Conservation (phyloP, 2,329 filamentous ascomycete genomes). For the Geosmithia morbida region DNA sequence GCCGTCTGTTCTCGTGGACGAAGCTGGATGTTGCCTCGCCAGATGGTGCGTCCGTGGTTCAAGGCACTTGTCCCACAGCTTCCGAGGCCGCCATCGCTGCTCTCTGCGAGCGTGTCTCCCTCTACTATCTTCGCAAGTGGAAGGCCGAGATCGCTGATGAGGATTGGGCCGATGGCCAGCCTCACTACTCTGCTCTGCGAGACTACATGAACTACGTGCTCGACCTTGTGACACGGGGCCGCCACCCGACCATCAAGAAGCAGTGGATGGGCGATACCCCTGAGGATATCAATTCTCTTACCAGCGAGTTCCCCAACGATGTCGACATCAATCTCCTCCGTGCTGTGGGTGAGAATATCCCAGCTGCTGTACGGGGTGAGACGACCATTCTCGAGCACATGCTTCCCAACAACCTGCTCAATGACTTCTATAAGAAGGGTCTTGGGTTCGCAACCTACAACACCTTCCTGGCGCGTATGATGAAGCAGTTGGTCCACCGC, state of each 20-base stretch:
- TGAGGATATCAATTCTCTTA: background rate
- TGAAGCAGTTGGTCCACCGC: conserved; percentile 19
- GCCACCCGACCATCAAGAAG: background rate
- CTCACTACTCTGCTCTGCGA: conserved; percentile 6
- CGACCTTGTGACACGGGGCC: background rate
- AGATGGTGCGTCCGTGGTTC: conserved; percentile 3
- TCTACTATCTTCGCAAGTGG: conserved; percentile 10
- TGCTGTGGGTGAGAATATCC: conserved; percentile 13
- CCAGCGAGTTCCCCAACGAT: background rate
- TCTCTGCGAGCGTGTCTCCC: conserved; percentile 8
- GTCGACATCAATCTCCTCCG: conserved; percentile 12
- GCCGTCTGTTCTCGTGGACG: conserved; percentile 6
- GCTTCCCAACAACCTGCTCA: conserved; percentile 16
- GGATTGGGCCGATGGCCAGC: conserved; percentile 7
- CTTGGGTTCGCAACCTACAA: conserved; percentile 8
- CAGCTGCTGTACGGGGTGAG: conserved; percentile 14
- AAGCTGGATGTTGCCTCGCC: conserved; percentile 1
- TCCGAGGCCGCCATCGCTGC: conserved; percentile 5
- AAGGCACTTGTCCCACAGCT: conserved; percentile 1
- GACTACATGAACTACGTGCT: conserved; percentile 3
- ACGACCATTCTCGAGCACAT: conserved; percentile 21
- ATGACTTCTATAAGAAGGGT: conserved; percentile 14
- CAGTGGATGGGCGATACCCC: background rate
- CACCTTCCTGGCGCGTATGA: conserved; percentile 8
- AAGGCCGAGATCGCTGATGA: conserved; percentile 6